Percentiles rank a stretch among this genome's conserved stretches.
These are phyloP conservation scores for Aquanectria penicillioides DNA, from an alignment of 2,329 filamentous ascomycete species.

Conservation along the genomic window DNA sequence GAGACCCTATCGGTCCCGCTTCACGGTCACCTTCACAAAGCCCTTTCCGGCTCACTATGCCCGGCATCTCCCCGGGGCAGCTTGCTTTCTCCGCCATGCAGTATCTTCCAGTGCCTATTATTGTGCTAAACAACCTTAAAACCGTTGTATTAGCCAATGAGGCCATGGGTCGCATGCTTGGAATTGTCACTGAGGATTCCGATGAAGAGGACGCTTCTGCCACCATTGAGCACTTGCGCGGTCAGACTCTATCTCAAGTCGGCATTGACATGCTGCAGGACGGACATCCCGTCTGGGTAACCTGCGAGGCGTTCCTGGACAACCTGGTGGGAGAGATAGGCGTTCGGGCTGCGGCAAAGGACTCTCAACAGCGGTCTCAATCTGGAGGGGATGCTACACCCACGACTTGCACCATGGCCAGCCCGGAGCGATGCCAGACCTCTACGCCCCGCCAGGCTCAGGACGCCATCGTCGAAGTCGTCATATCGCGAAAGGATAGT, in stretches of 20 bases:
- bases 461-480: conserved; percentile 74
- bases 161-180: conserved; percentile 76
- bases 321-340: conserved; percentile 58
- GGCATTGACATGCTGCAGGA: conserved; percentile 80
- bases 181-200: conserved; percentile 58
- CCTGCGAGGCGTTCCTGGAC: conserved; percentile 68
- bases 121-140: conserved; percentile 75
- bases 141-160: conserved; percentile 80
- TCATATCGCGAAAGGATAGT: conserved; percentile 64
- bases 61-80: conserved; percentile 60
- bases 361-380: conserved; percentile 33
- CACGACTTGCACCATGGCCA: conserved; percentile 38
- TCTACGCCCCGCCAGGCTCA: conserved; percentile 50
- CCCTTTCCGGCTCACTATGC: conserved; percentile 55
- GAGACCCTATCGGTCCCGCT: conserved; percentile 41
- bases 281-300: conserved; percentile 68
- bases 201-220: conserved; percentile 54
- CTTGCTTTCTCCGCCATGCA: conserved; percentile 76
- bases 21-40: conserved; percentile 50
- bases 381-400: conserved; percentile 50
- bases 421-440: conserved; percentile 47
- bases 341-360: conserved; percentile 37
- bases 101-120: conserved; percentile 76
- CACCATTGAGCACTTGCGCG: conserved; percentile 69
- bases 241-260: conserved; percentile 74